phyloP scores from a whole-genome alignment of 1,284 basidiomycete species.

The Testicularia cyperi region DNA sequence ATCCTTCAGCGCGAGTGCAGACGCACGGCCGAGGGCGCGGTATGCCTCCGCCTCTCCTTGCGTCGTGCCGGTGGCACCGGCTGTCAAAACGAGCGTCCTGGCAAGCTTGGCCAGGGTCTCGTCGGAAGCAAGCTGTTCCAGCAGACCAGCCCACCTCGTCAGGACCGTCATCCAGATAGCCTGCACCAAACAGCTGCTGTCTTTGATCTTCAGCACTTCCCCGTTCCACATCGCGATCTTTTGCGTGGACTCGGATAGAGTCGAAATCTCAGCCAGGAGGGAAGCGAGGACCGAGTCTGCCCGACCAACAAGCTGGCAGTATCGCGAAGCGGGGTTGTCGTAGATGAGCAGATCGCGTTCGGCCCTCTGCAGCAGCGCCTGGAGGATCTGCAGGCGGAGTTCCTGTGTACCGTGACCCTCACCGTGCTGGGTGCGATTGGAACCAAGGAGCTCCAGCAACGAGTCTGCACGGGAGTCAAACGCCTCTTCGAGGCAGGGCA shows the following conservation, averaged over 20 bases:
- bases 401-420: neutral
- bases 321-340: constrained; percentile 2
- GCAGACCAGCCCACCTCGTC: constrained; percentile 28
- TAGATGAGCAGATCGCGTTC: constrained; percentile 19
- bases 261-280: neutral
- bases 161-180: constrained; percentile 38
- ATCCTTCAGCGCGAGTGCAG: constrained; percentile 13
- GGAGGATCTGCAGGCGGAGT: constrained; percentile 21
- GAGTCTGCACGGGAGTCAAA: constrained; percentile 25
- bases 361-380: constrained; percentile 26
- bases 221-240: too few relatives aligned
- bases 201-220: neutral
- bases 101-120: constrained; percentile 10
- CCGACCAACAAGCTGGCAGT: too few relatives aligned
- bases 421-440: neutral
- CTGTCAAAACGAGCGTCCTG: constrained; percentile 1
- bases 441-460: constrained; percentile 9
- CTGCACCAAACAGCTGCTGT: constrained; percentile 10
- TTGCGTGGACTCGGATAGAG: too few relatives aligned
- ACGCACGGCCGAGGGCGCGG: constrained; percentile 8
- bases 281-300: too few relatives aligned
- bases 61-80: neutral
- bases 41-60: neutral
- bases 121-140: constrained; percentile 13
- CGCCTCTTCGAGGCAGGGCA: constrained; percentile 13